A percentile compares a stretch with the other conserved stretches of the same genome.
These are phyloP conservation scores for Spongispora temasekensis DNA, from an alignment of 1,284 basidiomycete genomes.

Conservation along the genomic window DNA sequence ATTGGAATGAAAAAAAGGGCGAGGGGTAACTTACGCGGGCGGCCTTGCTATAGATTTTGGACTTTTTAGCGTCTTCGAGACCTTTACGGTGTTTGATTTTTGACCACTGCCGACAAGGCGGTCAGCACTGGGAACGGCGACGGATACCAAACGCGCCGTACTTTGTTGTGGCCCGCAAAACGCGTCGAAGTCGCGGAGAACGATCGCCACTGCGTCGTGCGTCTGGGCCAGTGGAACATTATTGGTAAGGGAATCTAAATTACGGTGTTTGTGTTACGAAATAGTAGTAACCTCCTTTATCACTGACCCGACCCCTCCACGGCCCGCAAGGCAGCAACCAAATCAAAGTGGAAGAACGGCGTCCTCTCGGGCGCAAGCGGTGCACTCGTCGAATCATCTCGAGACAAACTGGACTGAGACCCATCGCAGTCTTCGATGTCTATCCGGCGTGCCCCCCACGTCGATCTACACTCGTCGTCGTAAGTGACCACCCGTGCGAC, in stretches of 20 bases:
- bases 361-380: constrained; percentile 59
- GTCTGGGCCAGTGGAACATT: no score
- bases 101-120: constrained; percentile 61
- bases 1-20: not conserved
- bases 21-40: constrained; percentile 56
- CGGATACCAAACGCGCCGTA: constrained; percentile 23
- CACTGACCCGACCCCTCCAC: constrained; percentile 48
- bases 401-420: constrained; percentile 13
- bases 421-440: constrained; percentile 43
- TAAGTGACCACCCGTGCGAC: constrained; percentile 75
- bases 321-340: constrained; percentile 69
- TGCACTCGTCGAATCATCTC: constrained; percentile 24
- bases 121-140: constrained; percentile 7
- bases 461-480: constrained; percentile 42
- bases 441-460: constrained; percentile 8
- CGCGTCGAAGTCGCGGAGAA: constrained; percentile 40
- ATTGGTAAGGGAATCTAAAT: no score
- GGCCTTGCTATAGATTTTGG: constrained; percentile 58
- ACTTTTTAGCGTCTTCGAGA: constrained; percentile 66
- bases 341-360: constrained; percentile 88
- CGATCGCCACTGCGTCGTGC: constrained; percentile 28
- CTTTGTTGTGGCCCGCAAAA: constrained; percentile 71
- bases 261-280: no score
- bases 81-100: constrained; percentile 87
- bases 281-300: constrained; percentile 17